These are phyloP conservation scores for Paraphaeosphaeria sporulosa DNA, from an alignment of 2,329 filamentous ascomycete species.

Conservation along the genomic window DNA sequence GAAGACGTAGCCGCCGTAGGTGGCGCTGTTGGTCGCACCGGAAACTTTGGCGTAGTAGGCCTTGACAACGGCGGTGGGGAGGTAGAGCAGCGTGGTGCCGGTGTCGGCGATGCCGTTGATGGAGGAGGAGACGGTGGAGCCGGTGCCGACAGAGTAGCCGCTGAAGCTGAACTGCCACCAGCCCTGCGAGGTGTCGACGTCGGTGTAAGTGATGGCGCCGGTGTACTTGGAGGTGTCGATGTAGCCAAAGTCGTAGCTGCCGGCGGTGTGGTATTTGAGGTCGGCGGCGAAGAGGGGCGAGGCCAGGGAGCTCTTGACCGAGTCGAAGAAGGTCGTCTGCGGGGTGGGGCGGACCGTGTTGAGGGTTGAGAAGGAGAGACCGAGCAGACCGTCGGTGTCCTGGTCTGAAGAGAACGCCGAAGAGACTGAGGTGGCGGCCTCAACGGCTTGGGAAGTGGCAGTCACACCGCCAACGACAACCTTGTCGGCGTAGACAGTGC, in stretches of 20 bases:
- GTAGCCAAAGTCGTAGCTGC: slow-evolving; percentile 66
- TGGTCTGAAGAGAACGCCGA: slow-evolving; percentile 58
- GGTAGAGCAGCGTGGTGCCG: slow-evolving; percentile 71
- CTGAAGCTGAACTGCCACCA: slow-evolving; percentile 69
- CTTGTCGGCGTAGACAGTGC: slow-evolving; percentile 71
- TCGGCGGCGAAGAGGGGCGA: slow-evolving; percentile 65
- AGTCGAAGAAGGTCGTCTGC: slow-evolving; percentile 69
- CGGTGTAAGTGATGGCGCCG: slow-evolving; percentile 64
- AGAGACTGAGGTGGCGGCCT: slow-evolving; percentile 69
- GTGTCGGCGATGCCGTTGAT: slow-evolving; percentile 72
- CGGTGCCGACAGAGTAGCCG: slow-evolving; percentile 63
- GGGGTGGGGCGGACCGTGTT: slow-evolving; percentile 62
- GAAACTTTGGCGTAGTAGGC: slow-evolving; percentile 68
- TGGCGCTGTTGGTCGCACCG: slow-evolving; percentile 58
- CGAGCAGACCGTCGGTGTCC: slow-evolving; percentile 67
- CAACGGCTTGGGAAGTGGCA: slow-evolving; percentile 69
- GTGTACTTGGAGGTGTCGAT: slow-evolving; percentile 67
- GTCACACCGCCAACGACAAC: slow-evolving; percentile 68
- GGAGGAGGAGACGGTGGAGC: slow-evolving; percentile 45
- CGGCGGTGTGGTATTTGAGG: slow-evolving; percentile 59
- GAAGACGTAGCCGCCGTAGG: slow-evolving; percentile 64
- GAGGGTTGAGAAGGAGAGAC: slow-evolving; percentile 66
- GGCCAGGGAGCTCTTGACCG: slow-evolving; percentile 60
- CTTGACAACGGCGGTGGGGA: slow-evolving; percentile 61
- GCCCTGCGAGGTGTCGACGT: slow-evolving; percentile 64